These are phyloP conservation scores for Dictyostelium firmibasis DNA, from an alignment of 78 protist species.

Conservation along the genomic window DNA sequence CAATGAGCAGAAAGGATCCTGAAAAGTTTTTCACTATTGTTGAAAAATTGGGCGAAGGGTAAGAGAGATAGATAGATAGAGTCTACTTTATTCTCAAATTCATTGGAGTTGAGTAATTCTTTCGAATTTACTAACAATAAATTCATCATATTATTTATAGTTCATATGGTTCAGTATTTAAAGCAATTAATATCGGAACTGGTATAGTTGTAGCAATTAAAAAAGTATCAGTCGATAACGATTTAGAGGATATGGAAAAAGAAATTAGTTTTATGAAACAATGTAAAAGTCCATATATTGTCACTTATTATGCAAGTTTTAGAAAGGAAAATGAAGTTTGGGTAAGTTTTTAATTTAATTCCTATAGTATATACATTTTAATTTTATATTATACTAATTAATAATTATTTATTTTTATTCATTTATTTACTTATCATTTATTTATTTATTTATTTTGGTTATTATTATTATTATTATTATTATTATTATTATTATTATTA, in stretches of 20 bases:
- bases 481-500: too few species aligned
- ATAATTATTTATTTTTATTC: too few species aligned
- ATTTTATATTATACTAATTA: too few species aligned
- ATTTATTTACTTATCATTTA: neutral
- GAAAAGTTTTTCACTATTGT: slow-evolving; percentile 48
- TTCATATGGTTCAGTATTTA: slow-evolving; percentile 84
- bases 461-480: too few species aligned
- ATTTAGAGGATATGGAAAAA: slow-evolving; percentile 79
- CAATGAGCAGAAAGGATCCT: slow-evolving; percentile 73
- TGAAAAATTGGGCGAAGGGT: slow-evolving; percentile 82
- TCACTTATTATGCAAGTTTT: slow-evolving; percentile 83
- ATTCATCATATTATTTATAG: too few species aligned
- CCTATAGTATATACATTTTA: too few species aligned
- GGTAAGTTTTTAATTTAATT: slow-evolving; percentile 22
- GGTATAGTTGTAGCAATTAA: slow-evolving; percentile 78
- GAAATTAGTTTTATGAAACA: slow-evolving; percentile 85
- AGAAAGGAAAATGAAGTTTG: slow-evolving; percentile 81
- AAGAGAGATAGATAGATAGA: neutral
- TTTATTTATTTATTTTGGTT: neutral
- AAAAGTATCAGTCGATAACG: slow-evolving; percentile 79
- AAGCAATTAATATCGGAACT: slow-evolving; percentile 53
- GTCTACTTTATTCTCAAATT: too few species aligned
- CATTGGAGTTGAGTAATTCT: too few species aligned
- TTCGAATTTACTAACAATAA: too few species aligned
- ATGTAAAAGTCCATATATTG: slow-evolving; percentile 73